Conservation (phyloP, 2,329 filamentous ascomycete genomes). For the Monosporascus cannonballus region DNA sequence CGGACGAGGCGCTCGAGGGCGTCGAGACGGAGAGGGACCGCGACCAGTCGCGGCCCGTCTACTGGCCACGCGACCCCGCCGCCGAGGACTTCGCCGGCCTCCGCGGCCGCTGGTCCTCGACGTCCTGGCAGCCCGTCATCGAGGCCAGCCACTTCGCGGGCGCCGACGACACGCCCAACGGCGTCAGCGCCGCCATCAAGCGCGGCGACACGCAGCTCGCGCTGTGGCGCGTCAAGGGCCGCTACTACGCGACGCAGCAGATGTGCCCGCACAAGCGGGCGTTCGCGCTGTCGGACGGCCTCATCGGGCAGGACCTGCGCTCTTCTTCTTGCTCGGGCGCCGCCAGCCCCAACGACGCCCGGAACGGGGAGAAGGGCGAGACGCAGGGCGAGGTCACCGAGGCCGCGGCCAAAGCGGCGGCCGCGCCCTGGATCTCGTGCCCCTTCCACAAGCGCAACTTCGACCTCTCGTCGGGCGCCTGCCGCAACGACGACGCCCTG, state of each 20-base stretch:
- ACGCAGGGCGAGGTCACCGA: conserved; percentile 8
- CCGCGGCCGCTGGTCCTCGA: conserved; percentile 53
- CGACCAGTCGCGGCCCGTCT: conserved; percentile 65
- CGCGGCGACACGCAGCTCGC: conserved; percentile 85
- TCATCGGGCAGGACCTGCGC: conserved; percentile 62
- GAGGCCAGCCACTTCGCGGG: conserved; percentile 61
- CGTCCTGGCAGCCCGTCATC: conserved; percentile 77
- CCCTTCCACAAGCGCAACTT: conserved; percentile 90
- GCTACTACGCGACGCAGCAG: conserved; percentile 81
- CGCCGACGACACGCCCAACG: conserved; percentile 59
- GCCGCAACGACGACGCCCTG: conserved; percentile 66
- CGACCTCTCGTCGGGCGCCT: conserved; percentile 65
- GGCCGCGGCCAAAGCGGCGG: conserved; percentile 4
- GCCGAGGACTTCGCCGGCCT: conserved; percentile 67
- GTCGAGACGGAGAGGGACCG: conserved; percentile 69
- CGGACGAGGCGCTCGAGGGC: conserved; percentile 59
- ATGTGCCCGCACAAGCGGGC: conserved; percentile 93
- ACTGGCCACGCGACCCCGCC: conserved; percentile 64
- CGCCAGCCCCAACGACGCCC: conserved; percentile 16
- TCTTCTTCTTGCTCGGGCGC: conserved; percentile 9
- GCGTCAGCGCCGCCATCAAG: conserved; percentile 72
- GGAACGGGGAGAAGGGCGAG: conserved; percentile 24
- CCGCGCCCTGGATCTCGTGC: conserved; percentile 72
- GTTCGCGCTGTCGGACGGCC: conserved; percentile 80
- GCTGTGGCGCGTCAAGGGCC: conserved; percentile 74